Conservation (phyloP, 2,329 filamentous ascomycete species). For the Fusarium sp. region DNA sequence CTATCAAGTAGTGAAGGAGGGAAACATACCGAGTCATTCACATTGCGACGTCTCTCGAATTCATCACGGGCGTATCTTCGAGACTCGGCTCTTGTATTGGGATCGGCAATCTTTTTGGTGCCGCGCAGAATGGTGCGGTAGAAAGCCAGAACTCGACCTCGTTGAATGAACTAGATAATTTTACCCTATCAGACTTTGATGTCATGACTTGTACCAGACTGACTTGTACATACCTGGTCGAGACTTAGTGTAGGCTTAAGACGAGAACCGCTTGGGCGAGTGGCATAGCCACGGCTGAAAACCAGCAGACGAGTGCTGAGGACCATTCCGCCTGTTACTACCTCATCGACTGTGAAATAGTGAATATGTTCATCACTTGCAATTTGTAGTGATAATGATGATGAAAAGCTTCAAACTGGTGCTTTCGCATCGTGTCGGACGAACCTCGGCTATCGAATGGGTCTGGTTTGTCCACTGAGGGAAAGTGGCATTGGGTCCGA, state of each 20-base stretch:
- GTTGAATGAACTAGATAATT: conserved; percentile 65
- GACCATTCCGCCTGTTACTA: conserved; percentile 44
- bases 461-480: background rate
- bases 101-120: conserved; percentile 63
- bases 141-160: conserved; percentile 64
- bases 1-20: background rate
- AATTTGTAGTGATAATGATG: conserved; percentile 10
- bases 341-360: conserved; percentile 28
- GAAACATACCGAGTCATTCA: conserved; percentile 65
- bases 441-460: conserved; percentile 37
- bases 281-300: conserved; percentile 51
- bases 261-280: conserved; percentile 44
- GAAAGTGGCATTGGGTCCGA: background rate
- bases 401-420: conserved; percentile 35
- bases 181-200: conserved; percentile 17
- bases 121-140: conserved; percentile 69
- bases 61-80: conserved; percentile 67
- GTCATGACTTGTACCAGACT: background rate
- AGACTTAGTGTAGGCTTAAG: conserved; percentile 61
- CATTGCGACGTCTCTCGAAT: conserved; percentile 67
- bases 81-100: conserved; percentile 64
- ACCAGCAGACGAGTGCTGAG: conserved; percentile 43
- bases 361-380: conserved; percentile 15
- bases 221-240: conserved; percentile 63
- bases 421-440: conserved; percentile 22